A percentile compares a stretch with the other conserved stretches of the same genome.
Evolutionary conservation across 2,329 filamentous ascomycete genomes (phyloP).

Genomic region (Fusarium pseudograminearum): DNA sequence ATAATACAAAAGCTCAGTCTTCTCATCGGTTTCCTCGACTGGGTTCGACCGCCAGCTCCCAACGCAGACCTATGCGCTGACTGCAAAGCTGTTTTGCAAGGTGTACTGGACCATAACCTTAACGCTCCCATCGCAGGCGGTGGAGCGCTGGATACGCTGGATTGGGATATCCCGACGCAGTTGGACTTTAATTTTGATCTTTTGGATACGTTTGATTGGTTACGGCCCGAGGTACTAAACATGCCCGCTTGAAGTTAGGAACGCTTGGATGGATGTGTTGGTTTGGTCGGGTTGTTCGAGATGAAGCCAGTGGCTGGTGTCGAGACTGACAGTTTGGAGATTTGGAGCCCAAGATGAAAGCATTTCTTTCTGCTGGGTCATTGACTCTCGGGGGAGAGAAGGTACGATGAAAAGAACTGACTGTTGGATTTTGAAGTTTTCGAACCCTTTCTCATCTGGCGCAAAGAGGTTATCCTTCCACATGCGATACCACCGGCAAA

Average conservation of each 20-base stretch:
- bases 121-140: slow-evolving; percentile 52
- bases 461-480: slow-evolving; percentile 48
- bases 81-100: slow-evolving; percentile 62
- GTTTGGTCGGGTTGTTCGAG: slow-evolving; percentile 47
- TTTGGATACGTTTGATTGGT: slow-evolving; percentile 63
- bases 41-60: slow-evolving; percentile 61
- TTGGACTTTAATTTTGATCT: slow-evolving; percentile 61
- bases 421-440: slow-evolving; percentile 31
- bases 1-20: slow-evolving; percentile 66
- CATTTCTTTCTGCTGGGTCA: slow-evolving; percentile 46
- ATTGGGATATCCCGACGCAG: slow-evolving; percentile 53
- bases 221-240: slow-evolving; percentile 45
- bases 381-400: slow-evolving; percentile 19
- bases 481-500: slow-evolving; percentile 50
- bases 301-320: slow-evolving; percentile 53
- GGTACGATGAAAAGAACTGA: slow-evolving; percentile 45
- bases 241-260: slow-evolving; percentile 21
- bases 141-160: slow-evolving; percentile 45
- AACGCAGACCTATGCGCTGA: slow-evolving; percentile 62
- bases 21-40: slow-evolving; percentile 63
- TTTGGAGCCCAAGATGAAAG: slow-evolving; percentile 47
- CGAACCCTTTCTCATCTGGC: slow-evolving; percentile 43
- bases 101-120: slow-evolving; percentile 63
- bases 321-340: slow-evolving; percentile 53
- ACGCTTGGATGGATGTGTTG: slow-evolving; percentile 43